phyloP scores from a whole-genome alignment of 495 filamentous ascomycete species.

The Ramalina intermedia region DNA sequence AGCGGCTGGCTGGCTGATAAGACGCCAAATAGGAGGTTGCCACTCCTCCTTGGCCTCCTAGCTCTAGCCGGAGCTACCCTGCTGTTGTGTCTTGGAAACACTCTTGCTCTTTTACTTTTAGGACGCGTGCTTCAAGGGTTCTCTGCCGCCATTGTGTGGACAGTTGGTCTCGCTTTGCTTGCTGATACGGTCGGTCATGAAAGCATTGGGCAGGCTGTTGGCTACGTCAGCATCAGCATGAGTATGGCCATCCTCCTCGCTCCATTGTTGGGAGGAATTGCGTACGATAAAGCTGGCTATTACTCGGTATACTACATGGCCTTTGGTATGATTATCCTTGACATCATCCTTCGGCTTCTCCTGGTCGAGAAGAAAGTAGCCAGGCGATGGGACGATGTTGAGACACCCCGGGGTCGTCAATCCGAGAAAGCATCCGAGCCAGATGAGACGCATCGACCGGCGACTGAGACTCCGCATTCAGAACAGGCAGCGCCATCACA shows the following conservation, averaged over 20 bases:
- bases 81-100: constrained; percentile 60
- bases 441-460: neutral
- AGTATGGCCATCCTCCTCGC: constrained; percentile 54
- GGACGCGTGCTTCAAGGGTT: constrained; percentile 66
- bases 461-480: neutral
- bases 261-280: constrained; percentile 63
- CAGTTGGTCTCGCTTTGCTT: constrained; percentile 66
- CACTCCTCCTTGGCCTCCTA: constrained; percentile 56
- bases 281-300: constrained; percentile 62
- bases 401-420: neutral
- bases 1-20: constrained; percentile 46
- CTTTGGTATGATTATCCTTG: constrained; percentile 53
- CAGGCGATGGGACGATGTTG: constrained; percentile 39
- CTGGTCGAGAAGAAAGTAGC: constrained; percentile 71
- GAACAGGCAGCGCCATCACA: neutral
- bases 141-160: constrained; percentile 70
- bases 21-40: constrained; percentile 51
- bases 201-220: constrained; percentile 57
- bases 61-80: constrained; percentile 55
- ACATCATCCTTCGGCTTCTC: constrained; percentile 52
- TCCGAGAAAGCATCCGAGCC: neutral
- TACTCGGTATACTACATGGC: constrained; percentile 60
- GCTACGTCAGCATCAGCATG: constrained; percentile 58
- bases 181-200: constrained; percentile 64
- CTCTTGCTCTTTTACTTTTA: constrained; percentile 47